Conservation (phyloP, 371 early-diverging fungal species). For the Vittaforma corneae region DNA sequence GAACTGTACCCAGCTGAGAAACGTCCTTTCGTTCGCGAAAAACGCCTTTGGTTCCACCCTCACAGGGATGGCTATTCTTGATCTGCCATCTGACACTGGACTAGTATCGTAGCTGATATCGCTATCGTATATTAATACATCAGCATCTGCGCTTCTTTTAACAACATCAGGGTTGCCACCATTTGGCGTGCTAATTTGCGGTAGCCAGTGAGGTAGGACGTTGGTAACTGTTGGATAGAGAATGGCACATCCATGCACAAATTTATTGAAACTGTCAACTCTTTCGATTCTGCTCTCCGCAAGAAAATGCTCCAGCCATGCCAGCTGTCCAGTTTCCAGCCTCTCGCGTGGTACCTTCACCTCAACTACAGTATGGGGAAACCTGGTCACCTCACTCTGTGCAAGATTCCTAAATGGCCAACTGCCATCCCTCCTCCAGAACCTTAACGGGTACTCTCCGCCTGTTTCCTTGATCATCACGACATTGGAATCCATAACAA, state of each 20-base stretch:
- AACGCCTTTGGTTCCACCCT: slow-evolving; percentile 95
- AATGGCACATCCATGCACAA: slow-evolving; percentile 84
- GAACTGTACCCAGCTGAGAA: slow-evolving; percentile 76
- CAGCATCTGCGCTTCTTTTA: too few species aligned
- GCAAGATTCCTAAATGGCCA: slow-evolving; percentile 75
- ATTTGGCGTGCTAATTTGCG: slow-evolving; percentile 68
- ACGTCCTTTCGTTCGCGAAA: slow-evolving; percentile 97
- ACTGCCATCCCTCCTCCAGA: slow-evolving; percentile 83
- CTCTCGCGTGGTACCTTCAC: slow-evolving; percentile 84
- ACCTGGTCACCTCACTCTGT: slow-evolving; percentile 68
- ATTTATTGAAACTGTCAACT: slow-evolving; percentile 92
- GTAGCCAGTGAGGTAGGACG: slow-evolving; percentile 81
- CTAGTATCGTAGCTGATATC: slow-evolving; percentile 3
- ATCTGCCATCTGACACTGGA: slow-evolving; percentile 23
- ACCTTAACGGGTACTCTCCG: slow-evolving; percentile 10
- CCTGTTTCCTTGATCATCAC: slow-evolving; percentile 75
- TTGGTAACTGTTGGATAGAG: slow-evolving; percentile 75
- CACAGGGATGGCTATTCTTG: slow-evolving; percentile 57
- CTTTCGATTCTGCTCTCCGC: slow-evolving; percentile 78
- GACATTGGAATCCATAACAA: slow-evolving; percentile 88
- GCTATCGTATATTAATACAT: too few species aligned
- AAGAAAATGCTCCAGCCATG: slow-evolving; percentile 81
- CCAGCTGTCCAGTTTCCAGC: slow-evolving; percentile 71
- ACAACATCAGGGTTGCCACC: too few species aligned
- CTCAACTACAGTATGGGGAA: slow-evolving; percentile 92